Evolutionary conservation across 495 filamentous ascomycete species (phyloP).

Genomic region (Xylaria palmicola): DNA sequence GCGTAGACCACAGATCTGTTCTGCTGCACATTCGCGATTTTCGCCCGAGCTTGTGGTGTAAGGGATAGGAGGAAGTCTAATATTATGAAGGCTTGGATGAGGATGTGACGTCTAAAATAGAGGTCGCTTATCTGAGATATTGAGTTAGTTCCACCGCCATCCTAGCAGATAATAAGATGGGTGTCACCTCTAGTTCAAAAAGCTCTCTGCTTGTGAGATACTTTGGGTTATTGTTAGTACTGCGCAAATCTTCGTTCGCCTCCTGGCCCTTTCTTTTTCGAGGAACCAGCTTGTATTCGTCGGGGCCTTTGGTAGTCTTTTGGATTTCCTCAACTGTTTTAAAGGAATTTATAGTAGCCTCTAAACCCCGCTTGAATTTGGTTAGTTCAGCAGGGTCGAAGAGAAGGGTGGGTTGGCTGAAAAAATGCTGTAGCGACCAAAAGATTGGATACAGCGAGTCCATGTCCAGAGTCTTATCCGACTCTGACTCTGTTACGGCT

Average conservation of each 20-base stretch:
- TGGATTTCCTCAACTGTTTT: conserved; percentile 73
- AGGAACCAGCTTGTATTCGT: conserved; percentile 28
- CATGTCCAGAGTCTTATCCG: conserved; percentile 54
- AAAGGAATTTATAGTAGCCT: conserved; percentile 77
- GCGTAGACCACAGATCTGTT: conserved; percentile 87
- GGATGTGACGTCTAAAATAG: conserved; percentile 87
- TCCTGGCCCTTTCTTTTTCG: conserved; percentile 62
- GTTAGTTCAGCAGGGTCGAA: conserved; percentile 70
- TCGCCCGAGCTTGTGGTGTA: conserved; percentile 77
- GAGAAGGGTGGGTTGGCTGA: conserved; percentile 82
- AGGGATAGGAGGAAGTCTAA: conserved; percentile 90
- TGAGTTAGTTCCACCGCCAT: conserved; percentile 13
- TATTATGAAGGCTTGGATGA: conserved; percentile 91
- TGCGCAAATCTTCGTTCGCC: conserved; percentile 55
- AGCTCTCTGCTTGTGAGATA: conserved; percentile 93
- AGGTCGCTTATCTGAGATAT: conserved; percentile 75
- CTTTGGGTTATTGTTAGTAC: conserved; percentile 75
- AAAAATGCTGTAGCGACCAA: conserved; percentile 87
- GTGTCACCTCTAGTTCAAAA: conserved; percentile 81
- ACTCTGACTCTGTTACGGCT: conserved; percentile 37
- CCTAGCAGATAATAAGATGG: neutral
- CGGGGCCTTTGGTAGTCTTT: conserved; percentile 29
- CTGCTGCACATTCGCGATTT: conserved; percentile 62
- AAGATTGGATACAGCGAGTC: conserved; percentile 86
- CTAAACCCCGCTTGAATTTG: conserved; percentile 75